phyloP scores from a whole-genome alignment of 164 flowering plant species.

The Annona cherimola region DNA sequence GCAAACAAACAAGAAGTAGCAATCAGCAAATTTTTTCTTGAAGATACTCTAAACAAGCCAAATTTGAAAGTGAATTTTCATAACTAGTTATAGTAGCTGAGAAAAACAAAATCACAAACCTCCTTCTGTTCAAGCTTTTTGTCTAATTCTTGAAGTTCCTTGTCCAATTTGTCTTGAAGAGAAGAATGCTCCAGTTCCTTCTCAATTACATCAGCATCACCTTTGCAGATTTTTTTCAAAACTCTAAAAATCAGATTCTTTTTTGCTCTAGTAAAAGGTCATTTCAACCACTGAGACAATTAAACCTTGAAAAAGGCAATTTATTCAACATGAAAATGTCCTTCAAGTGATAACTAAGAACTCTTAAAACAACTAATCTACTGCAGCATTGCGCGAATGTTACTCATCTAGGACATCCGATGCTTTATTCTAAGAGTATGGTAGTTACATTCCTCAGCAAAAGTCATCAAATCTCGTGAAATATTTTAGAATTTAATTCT shows the following conservation, averaged over 20 bases:
- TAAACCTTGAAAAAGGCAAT: background rate
- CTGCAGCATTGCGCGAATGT: too few relatives aligned
- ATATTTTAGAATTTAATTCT: too few relatives aligned
- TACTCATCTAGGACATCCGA: too few relatives aligned
- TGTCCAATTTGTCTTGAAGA: constrained; percentile 75
- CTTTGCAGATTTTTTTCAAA: constrained; percentile 26
- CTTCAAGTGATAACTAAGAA: too few relatives aligned
- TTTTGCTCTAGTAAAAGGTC: background rate
- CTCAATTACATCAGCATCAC: constrained; percentile 55
- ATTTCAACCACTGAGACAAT: background rate
- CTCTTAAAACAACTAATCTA: too few relatives aligned
- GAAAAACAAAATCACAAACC: constrained; percentile 34
- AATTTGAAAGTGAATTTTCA: background rate
- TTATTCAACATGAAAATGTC: too few relatives aligned
- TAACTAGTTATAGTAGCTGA: background rate
- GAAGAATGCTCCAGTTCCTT: constrained; percentile 87
- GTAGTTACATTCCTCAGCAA: too few relatives aligned
- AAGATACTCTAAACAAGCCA: background rate
- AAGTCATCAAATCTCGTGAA: too few relatives aligned
- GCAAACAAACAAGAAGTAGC: too few relatives aligned
- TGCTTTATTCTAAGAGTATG: too few relatives aligned
- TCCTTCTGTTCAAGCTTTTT: constrained; percentile 83
- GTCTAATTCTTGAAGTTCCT: constrained; percentile 83
- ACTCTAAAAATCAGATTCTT: background rate
- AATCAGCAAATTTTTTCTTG: background rate